Evolutionary conservation across 345 rosid genomes (phyloP).

Genomic region (Luvunga scandens): DNA sequence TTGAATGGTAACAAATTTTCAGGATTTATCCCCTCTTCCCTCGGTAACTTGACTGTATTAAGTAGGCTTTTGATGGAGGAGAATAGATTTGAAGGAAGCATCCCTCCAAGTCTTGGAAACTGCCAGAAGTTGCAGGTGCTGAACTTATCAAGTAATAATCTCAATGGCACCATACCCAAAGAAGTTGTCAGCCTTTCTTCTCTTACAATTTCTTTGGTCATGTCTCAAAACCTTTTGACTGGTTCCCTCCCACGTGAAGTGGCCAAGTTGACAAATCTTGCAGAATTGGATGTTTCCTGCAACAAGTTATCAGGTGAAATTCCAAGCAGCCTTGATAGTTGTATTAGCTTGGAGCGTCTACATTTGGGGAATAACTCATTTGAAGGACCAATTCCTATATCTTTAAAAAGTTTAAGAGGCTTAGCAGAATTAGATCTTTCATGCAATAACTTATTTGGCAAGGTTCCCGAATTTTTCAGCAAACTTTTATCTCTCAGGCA

Average conservation of each 20-base stretch:
- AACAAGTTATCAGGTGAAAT: constrained; percentile 29
- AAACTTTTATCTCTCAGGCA: neutral
- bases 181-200: constrained; percentile 27
- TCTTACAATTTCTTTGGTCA: constrained; percentile 24
- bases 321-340: constrained; percentile 22
- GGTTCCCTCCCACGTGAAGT: constrained; percentile 30
- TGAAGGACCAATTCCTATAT: constrained; percentile 12
- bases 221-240: constrained; percentile 29
- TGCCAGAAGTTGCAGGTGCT: constrained; percentile 18
- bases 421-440: constrained; percentile 20
- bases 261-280: constrained; percentile 13
- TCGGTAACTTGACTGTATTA: constrained; percentile 22
- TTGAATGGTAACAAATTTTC: constrained; percentile 9
- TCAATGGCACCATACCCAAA: constrained; percentile 32
- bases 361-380: neutral
- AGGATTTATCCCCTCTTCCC: constrained; percentile 22
- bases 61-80: constrained; percentile 11
- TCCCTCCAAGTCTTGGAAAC: constrained; percentile 31
- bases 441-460: constrained; percentile 16
- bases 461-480: constrained; percentile 15
- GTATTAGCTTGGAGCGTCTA: constrained; percentile 1
- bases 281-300: constrained; percentile 19
- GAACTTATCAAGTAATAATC: constrained; percentile 28
- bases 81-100: constrained; percentile 26
- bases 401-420: constrained; percentile 17